Evolutionary conservation across 495 filamentous ascomycete genomes (phyloP).

Genomic region (Opeltia flavorubescens): DNA sequence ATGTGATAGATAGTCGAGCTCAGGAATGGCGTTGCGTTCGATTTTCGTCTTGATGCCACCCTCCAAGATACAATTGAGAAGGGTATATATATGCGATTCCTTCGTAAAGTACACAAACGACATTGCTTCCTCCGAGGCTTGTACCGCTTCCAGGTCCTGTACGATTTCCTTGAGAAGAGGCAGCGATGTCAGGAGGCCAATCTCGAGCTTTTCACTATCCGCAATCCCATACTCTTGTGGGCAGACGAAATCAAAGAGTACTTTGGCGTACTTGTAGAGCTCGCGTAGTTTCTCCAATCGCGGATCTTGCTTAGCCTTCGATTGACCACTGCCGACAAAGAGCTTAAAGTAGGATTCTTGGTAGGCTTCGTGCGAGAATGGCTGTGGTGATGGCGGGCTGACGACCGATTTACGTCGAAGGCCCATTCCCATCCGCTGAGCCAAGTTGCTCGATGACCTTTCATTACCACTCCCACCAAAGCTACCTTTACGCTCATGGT

Average conservation of each 20-base stretch:
- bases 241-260: conserved; percentile 95
- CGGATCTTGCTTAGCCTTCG: conserved; percentile 69
- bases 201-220: conserved; percentile 89
- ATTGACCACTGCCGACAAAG: conserved; percentile 59
- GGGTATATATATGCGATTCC: conserved; percentile 94
- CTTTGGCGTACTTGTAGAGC: conserved; percentile 82
- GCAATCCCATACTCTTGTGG: conserved; percentile 96
- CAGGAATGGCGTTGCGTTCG: conserved; percentile 80
- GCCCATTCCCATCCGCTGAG: conserved; percentile 37
- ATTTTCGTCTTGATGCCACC: conserved; percentile 90
- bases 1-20: conserved; percentile 93
- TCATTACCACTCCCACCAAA: conserved; percentile 10
- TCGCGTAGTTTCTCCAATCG: conserved; percentile 79
- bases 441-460: conserved; percentile 19
- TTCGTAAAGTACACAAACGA: conserved; percentile 99
- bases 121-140: conserved; percentile 83
- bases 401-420: conserved; percentile 28
- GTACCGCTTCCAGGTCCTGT: conserved; percentile 89
- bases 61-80: conserved; percentile 94
- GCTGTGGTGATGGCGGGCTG: conserved; percentile 28
- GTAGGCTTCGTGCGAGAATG: conserved; percentile 31
- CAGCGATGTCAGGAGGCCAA: conserved; percentile 83
- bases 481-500: neutral
- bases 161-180: conserved; percentile 93
- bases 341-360: conserved; percentile 74